Conservation (phyloP, 1,139 yeast species). For the Geotrichum candidum region DNA sequence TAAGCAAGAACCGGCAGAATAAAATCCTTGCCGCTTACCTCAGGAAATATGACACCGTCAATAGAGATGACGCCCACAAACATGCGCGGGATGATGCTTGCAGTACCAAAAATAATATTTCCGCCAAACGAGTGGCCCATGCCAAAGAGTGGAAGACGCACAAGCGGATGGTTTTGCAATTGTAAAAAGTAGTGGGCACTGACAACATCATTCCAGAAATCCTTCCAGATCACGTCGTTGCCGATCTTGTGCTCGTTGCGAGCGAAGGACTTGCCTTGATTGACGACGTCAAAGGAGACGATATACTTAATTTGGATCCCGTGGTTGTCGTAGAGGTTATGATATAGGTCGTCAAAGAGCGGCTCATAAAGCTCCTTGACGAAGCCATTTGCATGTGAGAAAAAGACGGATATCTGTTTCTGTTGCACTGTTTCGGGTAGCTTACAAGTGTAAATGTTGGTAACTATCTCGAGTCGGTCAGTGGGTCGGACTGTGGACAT, state of each 20-base stretch:
- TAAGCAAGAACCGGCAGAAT: conserved; percentile 2
- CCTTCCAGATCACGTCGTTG: conserved; percentile 19
- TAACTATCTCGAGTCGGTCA: conserved; percentile 11
- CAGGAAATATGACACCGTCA: conserved; percentile 17
- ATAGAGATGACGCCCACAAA: conserved; percentile 17
- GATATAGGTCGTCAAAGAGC: conserved; percentile 9
- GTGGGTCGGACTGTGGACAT: conserved; percentile 8
- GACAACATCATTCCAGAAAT: conserved; percentile 18
- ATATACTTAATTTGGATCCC: conserved; percentile 18
- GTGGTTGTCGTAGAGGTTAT: not conserved
- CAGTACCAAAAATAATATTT: conserved; percentile 16
- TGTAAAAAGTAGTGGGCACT: conserved; percentile 14
- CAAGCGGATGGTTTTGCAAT: conserved; percentile 14
- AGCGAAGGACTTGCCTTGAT: conserved; percentile 19
- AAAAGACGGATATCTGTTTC: conserved; percentile 7
- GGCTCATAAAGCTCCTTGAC: conserved; percentile 17
- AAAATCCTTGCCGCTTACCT: not conserved
- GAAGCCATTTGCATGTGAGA: conserved; percentile 16
- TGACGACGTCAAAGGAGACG: conserved; percentile 19
- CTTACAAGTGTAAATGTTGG: conserved; percentile 5
- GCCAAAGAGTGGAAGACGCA: conserved; percentile 18
- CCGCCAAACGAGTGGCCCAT: conserved; percentile 23
- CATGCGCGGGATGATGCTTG: conserved; percentile 14
- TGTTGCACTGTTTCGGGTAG: not conserved
- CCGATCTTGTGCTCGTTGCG: conserved; percentile 19